A percentile compares a stretch with the other conserved stretches of the same genome.
Evolutionary conservation across 1,139 yeast genomes (phyloP).

Genomic region (Hanseniaspora uvarum): DNA sequence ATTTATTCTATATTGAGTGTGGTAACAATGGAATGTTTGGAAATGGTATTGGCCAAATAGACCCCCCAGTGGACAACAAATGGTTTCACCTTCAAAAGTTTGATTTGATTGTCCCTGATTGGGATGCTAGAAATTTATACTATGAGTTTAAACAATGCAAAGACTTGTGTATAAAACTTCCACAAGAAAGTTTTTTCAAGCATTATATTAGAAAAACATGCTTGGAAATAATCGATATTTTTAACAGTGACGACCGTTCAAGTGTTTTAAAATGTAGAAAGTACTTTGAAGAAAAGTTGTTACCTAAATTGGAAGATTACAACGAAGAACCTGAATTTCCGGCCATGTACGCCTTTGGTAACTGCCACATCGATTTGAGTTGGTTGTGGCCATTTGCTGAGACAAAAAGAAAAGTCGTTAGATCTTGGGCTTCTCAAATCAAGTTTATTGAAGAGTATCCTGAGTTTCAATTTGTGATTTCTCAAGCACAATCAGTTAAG

Average conservation of each 20-base stretch:
- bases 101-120: conserved; percentile 71
- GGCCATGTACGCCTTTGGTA: conserved; percentile 74
- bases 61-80: conserved; percentile 59
- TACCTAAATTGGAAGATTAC: conserved; percentile 53
- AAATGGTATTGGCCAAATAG: conserved; percentile 52
- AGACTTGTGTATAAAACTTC: conserved; percentile 83
- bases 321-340: conserved; percentile 28
- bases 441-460: conserved; percentile 79
- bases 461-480: conserved; percentile 86
- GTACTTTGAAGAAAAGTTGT: conserved; percentile 46
- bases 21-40: conserved; percentile 96
- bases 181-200: conserved; percentile 68
- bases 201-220: conserved; percentile 70
- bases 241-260: conserved; percentile 46
- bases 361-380: conserved; percentile 95
- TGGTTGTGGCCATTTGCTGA: conserved; percentile 99
- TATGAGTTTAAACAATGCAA: conserved; percentile 81
- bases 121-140: conserved; percentile 65
- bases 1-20: conserved; percentile 67
- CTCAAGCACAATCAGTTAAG: conserved; percentile 90
- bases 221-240: conserved; percentile 69
- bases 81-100: conserved; percentile 58
- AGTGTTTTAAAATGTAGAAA: conserved; percentile 54
- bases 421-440: conserved; percentile 92
- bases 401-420: conserved; percentile 77